phyloP scores from a whole-genome alignment of 306 rosid species.

The Citrullus colocynthis region DNA sequence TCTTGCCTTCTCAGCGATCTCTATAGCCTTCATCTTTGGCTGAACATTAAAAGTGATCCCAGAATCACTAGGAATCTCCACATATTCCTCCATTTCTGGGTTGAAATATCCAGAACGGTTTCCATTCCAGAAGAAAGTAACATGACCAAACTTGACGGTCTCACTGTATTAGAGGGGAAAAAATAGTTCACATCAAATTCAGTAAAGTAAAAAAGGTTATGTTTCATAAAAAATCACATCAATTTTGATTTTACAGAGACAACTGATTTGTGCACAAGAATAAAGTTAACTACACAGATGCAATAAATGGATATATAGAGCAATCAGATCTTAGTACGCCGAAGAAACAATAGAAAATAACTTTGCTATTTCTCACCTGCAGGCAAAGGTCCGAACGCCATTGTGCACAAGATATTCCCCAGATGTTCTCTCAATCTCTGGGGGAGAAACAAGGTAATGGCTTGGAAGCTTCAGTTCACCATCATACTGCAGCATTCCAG shows the following conservation, averaged over 20 bases:
- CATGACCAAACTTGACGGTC: slow-evolving; percentile 97
- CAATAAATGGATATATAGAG: background rate
- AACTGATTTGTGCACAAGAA: background rate
- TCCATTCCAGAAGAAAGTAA: slow-evolving; percentile 98
- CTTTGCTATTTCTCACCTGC: slow-evolving; percentile 48
- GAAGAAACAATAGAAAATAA: background rate
- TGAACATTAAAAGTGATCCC: slow-evolving; percentile 85
- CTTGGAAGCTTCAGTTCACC: slow-evolving; percentile 95
- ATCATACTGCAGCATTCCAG: slow-evolving; percentile 98
- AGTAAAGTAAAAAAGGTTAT: background rate
- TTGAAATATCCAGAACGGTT: slow-evolving; percentile 90
- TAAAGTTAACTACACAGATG: background rate
- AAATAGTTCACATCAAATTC: background rate
- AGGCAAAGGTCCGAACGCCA: slow-evolving; percentile 84
- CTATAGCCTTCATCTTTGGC: slow-evolving; percentile 87
- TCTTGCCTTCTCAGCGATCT: slow-evolving; percentile 84
- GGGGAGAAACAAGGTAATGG: slow-evolving; percentile 88
- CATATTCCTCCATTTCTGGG: slow-evolving; percentile 60
- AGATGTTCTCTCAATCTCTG: slow-evolving; percentile 93
- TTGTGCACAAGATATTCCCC: slow-evolving; percentile 90
- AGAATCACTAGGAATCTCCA: slow-evolving; percentile 83
- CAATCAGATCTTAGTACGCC: background rate
- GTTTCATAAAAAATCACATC: background rate
- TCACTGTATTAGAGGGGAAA: slow-evolving; percentile 36
- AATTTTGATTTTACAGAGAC: background rate